Percentiles rank a stretch among this genome's conserved stretches.
These are phyloP conservation scores for Chenopodium formosanum DNA, from an alignment of 148 eudicot genomes.

Conservation along the genomic window DNA sequence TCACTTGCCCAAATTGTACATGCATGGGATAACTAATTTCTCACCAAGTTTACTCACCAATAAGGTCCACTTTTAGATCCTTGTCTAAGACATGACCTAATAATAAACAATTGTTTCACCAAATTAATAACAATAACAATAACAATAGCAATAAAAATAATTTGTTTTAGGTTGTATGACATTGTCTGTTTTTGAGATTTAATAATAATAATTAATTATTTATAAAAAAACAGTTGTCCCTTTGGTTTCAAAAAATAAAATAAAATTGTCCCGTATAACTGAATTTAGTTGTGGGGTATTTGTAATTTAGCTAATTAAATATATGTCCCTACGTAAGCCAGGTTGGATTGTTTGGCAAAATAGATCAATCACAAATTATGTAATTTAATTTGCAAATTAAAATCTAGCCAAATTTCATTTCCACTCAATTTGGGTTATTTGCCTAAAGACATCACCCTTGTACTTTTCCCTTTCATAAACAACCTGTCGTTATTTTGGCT, in stretches of 20 bases:
- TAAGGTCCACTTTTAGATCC: not conserved
- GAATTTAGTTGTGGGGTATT: not conserved
- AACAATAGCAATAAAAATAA: too few relatives aligned
- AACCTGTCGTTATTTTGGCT: slow-evolving; percentile 10
- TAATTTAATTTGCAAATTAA: not conserved
- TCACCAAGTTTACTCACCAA: not conserved
- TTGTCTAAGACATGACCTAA: not conserved
- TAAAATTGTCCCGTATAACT: not conserved
- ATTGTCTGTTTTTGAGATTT: too few relatives aligned
- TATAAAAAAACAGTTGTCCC: too few relatives aligned
- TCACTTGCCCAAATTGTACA: too few relatives aligned
- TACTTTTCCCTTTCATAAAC: slow-evolving; percentile 12
- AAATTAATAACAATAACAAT: not conserved
- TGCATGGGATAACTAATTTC: not conserved
- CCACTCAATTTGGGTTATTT: not conserved
- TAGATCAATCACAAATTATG: not conserved
- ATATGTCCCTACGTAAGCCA: not conserved
- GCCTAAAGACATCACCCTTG: slow-evolving; percentile 7
- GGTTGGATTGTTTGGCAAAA: not conserved
- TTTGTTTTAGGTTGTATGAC: too few relatives aligned
- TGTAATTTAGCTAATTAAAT: not conserved
- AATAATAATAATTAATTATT: too few relatives aligned
- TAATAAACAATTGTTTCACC: not conserved
- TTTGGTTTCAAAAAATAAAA: too few relatives aligned
- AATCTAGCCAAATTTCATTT: not conserved